A percentile compares a stretch with the other conserved stretches of the same genome.
These are phyloP conservation scores for Olyra latifolia DNA, from an alignment of 176 grass and related monocot genomes.

Conservation along the genomic window DNA sequence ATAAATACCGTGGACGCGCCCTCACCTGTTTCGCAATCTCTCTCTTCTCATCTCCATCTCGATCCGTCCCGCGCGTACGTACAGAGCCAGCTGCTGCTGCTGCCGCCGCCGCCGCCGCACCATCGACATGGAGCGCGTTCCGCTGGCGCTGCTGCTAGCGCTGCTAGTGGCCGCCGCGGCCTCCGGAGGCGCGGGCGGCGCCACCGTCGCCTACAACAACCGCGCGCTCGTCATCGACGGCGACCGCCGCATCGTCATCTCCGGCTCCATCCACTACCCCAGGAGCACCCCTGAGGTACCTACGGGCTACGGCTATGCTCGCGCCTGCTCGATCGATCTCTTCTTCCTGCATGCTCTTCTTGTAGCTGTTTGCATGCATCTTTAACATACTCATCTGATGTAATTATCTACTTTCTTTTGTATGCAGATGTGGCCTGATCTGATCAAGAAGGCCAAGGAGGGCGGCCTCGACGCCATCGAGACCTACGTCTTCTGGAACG, in stretches of 20 bases:
- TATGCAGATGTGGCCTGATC: slow-evolving; percentile 66
- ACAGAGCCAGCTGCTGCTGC: not conserved
- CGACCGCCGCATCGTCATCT: slow-evolving; percentile 51
- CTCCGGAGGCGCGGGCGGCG: not conserved
- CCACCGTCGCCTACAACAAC: slow-evolving; percentile 26
- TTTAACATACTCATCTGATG: no score
- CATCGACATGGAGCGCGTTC: not conserved
- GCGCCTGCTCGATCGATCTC: no score
- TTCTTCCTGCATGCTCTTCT: not conserved
- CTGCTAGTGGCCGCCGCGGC: not conserved
- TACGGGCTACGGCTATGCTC: no score
- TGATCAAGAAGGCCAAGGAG: slow-evolving; percentile 53
- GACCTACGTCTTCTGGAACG: slow-evolving; percentile 81
- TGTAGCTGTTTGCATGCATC: not conserved
- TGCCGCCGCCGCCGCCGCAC: no score
- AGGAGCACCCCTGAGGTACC: slow-evolving; percentile 51
- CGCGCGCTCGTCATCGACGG: slow-evolving; percentile 55
- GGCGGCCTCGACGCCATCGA: slow-evolving; percentile 55
- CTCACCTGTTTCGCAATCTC: no score
- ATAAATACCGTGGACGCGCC: no score
- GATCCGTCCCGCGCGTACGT: not conserved
- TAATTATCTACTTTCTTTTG: not conserved
- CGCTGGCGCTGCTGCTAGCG: not conserved
- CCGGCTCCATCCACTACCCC: slow-evolving; percentile 60
- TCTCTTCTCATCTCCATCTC: no score